Evolutionary conservation across 2,329 filamentous ascomycete genomes (phyloP).

Genomic region (Arachnopeziza araneosa): DNA sequence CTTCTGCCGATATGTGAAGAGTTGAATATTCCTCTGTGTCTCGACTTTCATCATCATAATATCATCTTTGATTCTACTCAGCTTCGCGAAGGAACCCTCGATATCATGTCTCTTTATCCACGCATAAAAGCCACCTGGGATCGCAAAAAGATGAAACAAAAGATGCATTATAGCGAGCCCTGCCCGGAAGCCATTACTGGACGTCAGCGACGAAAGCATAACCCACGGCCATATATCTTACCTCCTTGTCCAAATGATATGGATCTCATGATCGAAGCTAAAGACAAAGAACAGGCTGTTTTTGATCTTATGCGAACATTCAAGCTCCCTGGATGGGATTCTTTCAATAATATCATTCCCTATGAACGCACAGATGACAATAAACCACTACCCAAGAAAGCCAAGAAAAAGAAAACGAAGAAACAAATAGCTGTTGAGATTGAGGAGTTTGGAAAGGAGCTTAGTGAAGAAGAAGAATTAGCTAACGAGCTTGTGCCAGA

Average conservation of each 20-base stretch:
- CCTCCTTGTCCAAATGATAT: conserved; percentile 78
- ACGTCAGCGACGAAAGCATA: conserved; percentile 78
- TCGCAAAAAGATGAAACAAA: conserved; percentile 78
- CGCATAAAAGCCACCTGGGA: conserved; percentile 81
- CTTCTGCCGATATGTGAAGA: conserved; percentile 86
- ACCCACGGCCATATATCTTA: conserved; percentile 68
- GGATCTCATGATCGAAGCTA: conserved; percentile 99
- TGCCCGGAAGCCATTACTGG: conserved; percentile 70
- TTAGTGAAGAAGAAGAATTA: conserved; percentile 33
- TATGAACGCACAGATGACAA: conserved; percentile 74
- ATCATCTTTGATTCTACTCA: conserved; percentile 73
- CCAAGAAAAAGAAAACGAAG: conserved; percentile 36
- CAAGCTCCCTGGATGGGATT: conserved; percentile 73
- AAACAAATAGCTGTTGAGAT: conserved; percentile 35
- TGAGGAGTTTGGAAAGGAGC: conserved; percentile 24
- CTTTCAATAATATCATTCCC: conserved; percentile 71
- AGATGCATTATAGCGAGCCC: conserved; percentile 95
- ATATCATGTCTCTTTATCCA: conserved; percentile 69
- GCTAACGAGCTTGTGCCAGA: conserved; percentile 37
- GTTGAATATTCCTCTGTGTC: conserved; percentile 84
- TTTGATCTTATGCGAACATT: conserved; percentile 90
- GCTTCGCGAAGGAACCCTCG: conserved; percentile 76
- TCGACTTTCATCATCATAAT: conserved; percentile 95
- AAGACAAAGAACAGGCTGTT: conserved; percentile 95
- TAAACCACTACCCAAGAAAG: conserved; percentile 44